phyloP scores from a whole-genome alignment of 345 rosid species.

The Cardamine resedifolia region DNA sequence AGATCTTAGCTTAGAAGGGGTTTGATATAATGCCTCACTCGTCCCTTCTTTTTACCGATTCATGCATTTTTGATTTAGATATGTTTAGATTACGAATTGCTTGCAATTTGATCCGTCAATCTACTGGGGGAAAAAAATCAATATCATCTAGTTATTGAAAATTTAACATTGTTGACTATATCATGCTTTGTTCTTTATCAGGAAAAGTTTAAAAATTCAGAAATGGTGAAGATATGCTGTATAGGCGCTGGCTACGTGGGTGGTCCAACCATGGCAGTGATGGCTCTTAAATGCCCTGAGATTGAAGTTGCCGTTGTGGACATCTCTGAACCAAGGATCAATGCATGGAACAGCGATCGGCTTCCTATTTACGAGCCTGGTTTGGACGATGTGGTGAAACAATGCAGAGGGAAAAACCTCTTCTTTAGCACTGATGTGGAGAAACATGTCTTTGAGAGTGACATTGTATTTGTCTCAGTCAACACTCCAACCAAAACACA shows the following conservation, averaged over 20 bases:
- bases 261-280: constrained; percentile 80
- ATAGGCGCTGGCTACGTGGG: constrained; percentile 78
- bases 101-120: neutral
- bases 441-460: constrained; percentile 60
- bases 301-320: constrained; percentile 68
- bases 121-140: neutral
- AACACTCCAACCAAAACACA: constrained; percentile 76
- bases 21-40: constrained; percentile 22
- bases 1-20: constrained; percentile 22
- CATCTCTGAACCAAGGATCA: constrained; percentile 54
- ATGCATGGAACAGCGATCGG: constrained; percentile 66
- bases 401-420: constrained; percentile 62
- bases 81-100: neutral
- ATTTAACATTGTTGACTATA: neutral
- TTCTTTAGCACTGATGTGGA: constrained; percentile 70
- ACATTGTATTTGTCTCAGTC: constrained; percentile 72
- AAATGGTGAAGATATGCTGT: constrained; percentile 80
- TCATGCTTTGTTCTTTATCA: too few species aligned
- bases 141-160: neutral
- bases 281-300: constrained; percentile 62
- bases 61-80: neutral
- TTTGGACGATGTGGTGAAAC: constrained; percentile 59
- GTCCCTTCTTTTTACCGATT: neutral
- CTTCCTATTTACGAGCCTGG: constrained; percentile 82
- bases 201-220: too few species aligned